phyloP scores from a whole-genome alignment of 345 rosid genomes.

The Citrus mangshanensis region DNA sequence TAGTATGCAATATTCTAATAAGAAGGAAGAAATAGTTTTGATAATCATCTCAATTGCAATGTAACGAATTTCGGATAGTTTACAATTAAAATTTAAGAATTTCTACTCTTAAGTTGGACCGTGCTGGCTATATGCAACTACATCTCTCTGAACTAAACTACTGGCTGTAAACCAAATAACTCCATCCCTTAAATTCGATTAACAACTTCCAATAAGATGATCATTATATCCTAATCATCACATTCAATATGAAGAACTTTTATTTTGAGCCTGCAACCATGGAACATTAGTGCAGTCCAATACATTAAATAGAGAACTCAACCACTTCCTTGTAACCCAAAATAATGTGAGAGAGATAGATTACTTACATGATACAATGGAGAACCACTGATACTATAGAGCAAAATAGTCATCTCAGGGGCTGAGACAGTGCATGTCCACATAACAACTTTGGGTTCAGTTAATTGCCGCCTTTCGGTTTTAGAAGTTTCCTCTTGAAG shows the following conservation, averaged over 20 bases:
- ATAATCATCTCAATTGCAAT: neutral
- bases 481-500: conserved; percentile 54
- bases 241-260: neutral
- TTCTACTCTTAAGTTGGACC: neutral
- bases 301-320: conserved; percentile 2
- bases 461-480: conserved; percentile 40
- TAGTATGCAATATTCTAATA: neutral
- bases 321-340: neutral
- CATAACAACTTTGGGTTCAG: conserved; percentile 58
- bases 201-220: neutral
- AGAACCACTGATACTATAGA: conserved; percentile 49
- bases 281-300: neutral
- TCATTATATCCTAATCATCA: neutral
- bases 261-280: neutral
- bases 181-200: neutral
- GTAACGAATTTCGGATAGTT: neutral
- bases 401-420: conserved; percentile 87
- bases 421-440: conserved; percentile 98
- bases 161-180: neutral
- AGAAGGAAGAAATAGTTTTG: neutral
- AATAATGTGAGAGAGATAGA: neutral
- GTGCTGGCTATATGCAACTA: neutral
- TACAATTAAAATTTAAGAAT: neutral
- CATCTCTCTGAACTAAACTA: neutral
- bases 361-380: conserved; percentile 90